Evolutionary conservation across 345 rosid genomes (phyloP).

Genomic region (Populus nigra): DNA sequence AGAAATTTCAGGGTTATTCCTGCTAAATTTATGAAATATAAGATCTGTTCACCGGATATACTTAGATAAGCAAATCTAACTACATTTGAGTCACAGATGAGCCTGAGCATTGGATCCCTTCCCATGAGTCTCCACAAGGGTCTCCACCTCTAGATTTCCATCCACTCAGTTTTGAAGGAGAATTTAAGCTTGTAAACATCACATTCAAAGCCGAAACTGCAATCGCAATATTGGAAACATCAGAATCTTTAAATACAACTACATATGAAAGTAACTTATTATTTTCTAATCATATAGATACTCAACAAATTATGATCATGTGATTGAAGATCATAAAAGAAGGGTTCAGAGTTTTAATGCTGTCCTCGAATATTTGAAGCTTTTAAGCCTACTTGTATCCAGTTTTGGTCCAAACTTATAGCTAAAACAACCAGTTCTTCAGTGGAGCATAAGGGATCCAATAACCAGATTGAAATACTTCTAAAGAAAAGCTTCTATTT

Average conservation of each 20-base stretch:
- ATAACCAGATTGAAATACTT: too few relatives aligned
- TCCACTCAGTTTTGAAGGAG: slow-evolving; percentile 61
- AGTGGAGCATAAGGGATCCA: too few relatives aligned
- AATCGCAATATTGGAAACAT: slow-evolving; percentile 14
- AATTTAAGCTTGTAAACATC: slow-evolving; percentile 73
- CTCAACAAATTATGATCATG: too few relatives aligned
- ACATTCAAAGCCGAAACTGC: slow-evolving; percentile 83
- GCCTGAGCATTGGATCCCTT: slow-evolving; percentile 80
- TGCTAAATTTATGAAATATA: too few relatives aligned
- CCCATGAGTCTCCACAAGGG: slow-evolving; percentile 87
- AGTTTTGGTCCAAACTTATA: too few relatives aligned
- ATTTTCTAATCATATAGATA: too few relatives aligned
- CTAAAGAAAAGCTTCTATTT: too few relatives aligned
- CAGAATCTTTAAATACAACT: slow-evolving; percentile 12
- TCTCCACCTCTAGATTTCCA: slow-evolving; percentile 83
- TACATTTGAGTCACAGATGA: slow-evolving; percentile 79
- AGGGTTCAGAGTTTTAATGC: too few relatives aligned
- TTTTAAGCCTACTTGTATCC: too few relatives aligned
- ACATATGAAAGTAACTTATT: neutral
- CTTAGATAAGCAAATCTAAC: neutral
- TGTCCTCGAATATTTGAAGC: too few relatives aligned
- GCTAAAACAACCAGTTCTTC: too few relatives aligned
- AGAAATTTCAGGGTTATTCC: neutral
- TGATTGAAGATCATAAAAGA: too few relatives aligned
- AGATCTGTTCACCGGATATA: neutral